Base-by-base conservation (phyloP, 2,329 filamentous ascomycete genomes). In the Xylariomycetidae sp. region DNA sequence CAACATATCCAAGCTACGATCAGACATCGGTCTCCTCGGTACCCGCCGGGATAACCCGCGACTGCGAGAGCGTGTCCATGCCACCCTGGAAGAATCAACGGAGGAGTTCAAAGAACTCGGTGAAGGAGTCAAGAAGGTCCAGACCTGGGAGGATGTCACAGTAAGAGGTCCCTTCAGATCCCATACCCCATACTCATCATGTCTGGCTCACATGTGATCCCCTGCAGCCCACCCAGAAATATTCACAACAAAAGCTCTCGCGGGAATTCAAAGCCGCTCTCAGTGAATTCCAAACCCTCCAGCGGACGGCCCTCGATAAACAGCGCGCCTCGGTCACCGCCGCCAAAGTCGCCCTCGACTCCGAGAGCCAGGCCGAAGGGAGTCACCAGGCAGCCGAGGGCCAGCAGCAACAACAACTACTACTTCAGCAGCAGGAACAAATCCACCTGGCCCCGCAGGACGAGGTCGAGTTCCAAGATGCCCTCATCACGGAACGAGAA, bases 401-500 rank as follows among this genome's bases (percentile, higher is more conserved):
- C 33, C 60, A 64, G 27, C 64, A 56, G 34, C 70, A 72, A 30
- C 74, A 78, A 42, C 70, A 72, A 30, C 74, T 78, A 42, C 67
- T 70, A 36, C 72, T 78, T 28, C 71, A 79, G 44, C 74, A 84
- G 47, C 77, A 90, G 51, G 81, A 92, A 48, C 77, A 89, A 48
- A 70, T 85, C 10, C 85, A 87, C 36, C 72, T 97, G 7, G 92
- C 89, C 1, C 77, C 87, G 17, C 92, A 98, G 59, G 83, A 88
- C 49, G 94, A 98, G 56, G 92, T 98, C 27, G 90, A 98, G 57
- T 98, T 96, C 66, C 92, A 98, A 57, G 92, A 98, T 49, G 82
- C 85, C 12, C 70, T 98, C 38, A 98, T 98, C 55, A 82, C 94
- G 41, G 90, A 98, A 70, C 88, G 94, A 34, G 92, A 98, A 62